phyloP scores from a whole-genome alignment of 1,139 yeast genomes.

The Yamadazyma triangularis region DNA sequence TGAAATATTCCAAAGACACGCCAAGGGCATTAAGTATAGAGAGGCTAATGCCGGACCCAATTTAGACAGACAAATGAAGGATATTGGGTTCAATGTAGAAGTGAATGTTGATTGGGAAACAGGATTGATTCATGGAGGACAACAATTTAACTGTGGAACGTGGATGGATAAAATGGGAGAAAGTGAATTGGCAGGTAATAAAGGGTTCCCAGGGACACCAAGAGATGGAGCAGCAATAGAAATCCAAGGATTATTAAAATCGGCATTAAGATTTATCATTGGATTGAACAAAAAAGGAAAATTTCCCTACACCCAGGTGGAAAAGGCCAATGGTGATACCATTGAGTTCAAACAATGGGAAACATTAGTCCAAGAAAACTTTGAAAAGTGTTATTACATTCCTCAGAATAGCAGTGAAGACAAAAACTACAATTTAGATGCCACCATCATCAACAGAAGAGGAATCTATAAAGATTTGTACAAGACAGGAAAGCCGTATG shows the following conservation, averaged over 20 bases:
- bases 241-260: conserved; percentile 82
- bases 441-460: conserved; percentile 71
- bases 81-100: conserved; percentile 85
- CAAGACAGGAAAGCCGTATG: conserved; percentile 78
- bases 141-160: conserved; percentile 91
- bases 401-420: conserved; percentile 60
- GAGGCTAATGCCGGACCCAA: conserved; percentile 94
- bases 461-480: conserved; percentile 91
- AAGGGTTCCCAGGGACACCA: conserved; percentile 95
- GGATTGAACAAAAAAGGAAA: conserved; percentile 37
- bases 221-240: conserved; percentile 97
- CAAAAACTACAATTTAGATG: conserved; percentile 53
- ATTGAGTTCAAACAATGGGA: conserved; percentile 70
- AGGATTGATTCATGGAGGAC: conserved; percentile 89
- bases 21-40: conserved; percentile 78
- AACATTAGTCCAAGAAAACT: conserved; percentile 57
- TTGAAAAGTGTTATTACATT: conserved; percentile 73
- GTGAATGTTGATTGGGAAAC: conserved; percentile 82
- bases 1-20: conserved; percentile 83
- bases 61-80: conserved; percentile 87
- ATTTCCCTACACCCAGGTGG: conserved; percentile 54
- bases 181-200: conserved; percentile 73
- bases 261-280: conserved; percentile 75
- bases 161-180: conserved; percentile 99
- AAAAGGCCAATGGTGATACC: conserved; percentile 49